These are phyloP conservation scores for Claviceps spartinae DNA, from an alignment of 2,329 filamentous ascomycete species.

Conservation along the genomic window DNA sequence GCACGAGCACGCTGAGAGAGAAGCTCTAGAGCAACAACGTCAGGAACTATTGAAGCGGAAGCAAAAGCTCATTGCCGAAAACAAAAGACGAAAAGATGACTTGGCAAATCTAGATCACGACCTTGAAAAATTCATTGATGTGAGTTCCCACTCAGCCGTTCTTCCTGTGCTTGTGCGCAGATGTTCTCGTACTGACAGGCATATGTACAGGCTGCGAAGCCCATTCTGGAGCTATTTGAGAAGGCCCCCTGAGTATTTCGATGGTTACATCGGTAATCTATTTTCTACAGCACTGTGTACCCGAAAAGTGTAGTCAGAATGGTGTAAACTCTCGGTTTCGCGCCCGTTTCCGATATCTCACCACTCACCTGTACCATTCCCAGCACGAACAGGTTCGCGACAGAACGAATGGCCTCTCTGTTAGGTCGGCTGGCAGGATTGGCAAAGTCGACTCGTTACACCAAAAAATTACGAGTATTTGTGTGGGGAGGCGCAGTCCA, in stretches of 20 bases:
- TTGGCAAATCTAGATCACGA: constrained; percentile 82
- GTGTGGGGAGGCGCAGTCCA: neutral
- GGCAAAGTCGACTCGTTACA: neutral
- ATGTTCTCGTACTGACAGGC: neutral
- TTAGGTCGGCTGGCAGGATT: no score
- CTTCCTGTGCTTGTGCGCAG: neutral
- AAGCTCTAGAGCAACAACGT: constrained; percentile 72
- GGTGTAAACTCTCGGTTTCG: neutral
- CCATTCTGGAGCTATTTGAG: constrained; percentile 75
- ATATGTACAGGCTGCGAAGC: constrained; percentile 57
- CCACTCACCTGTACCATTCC: neutral
- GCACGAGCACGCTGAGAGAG: constrained; percentile 74
- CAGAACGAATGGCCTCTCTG: neutral
- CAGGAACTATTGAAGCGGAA: constrained; percentile 58
- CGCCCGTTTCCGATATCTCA: neutral
- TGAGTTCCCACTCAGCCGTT: constrained; percentile 26
- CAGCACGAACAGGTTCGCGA: neutral
- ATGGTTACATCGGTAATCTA: neutral
- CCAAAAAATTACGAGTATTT: neutral
- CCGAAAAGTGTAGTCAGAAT: neutral
- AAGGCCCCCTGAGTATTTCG: constrained; percentile 40
- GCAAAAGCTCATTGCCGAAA: constrained; percentile 51
- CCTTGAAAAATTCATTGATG: constrained; percentile 86
- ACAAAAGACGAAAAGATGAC: constrained; percentile 89
- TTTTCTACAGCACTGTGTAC: neutral